Evolutionary conservation across 352 stramenopile species (phyloP), one percentile per base, ranked within the genome.

Genomic region (Phytophthora sansomeana): DNA sequence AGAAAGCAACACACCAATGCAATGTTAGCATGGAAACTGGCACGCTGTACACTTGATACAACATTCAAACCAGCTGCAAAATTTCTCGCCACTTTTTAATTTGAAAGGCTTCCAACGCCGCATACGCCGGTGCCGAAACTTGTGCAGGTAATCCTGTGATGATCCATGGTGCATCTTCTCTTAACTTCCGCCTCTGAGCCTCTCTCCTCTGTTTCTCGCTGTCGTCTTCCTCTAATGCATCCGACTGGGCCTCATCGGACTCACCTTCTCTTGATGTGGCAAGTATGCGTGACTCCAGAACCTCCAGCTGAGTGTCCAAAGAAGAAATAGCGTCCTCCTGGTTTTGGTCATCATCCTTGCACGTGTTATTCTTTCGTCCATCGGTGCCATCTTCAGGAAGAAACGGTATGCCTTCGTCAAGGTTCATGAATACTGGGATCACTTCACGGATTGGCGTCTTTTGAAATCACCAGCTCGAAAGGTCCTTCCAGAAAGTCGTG

Each of bases 61-160:
- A 1, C 43, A 13, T 32, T 9, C 30, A 60, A 67, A 87, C 81
- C 64, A 93, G 48, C 4, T 72, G 72, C 16, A 68, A 73, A 16
- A 85, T 72, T 58, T 93, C 85, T 14, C 58, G 66, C 85, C 85
- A 93, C 53, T 89, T 93, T 44, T 80, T 75, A 19, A 67, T 24
- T 47, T 91, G 80, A 42, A 91, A 91, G 17, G 69, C 74, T 67
- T 91, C 81, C 14, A 93, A 69, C 17, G 82, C 86, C 17, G 74
- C 50, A 61, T 80, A 87, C 16, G 55, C 47, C 11, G 66, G 59
- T 19, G 41, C 50, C 0, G 59, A 50, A 43, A 73, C 5, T 10
- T 66, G 48, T 39, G 41, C 30, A 28, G 58, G 55, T 5, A 80
- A 38, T 28, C 72, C 54, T 30, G 30, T n/a, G 16, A 72, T 58